Evolutionary conservation across 1,284 basidiomycete genomes (phyloP).

Genomic region (Rhizoctonia solani): DNA sequence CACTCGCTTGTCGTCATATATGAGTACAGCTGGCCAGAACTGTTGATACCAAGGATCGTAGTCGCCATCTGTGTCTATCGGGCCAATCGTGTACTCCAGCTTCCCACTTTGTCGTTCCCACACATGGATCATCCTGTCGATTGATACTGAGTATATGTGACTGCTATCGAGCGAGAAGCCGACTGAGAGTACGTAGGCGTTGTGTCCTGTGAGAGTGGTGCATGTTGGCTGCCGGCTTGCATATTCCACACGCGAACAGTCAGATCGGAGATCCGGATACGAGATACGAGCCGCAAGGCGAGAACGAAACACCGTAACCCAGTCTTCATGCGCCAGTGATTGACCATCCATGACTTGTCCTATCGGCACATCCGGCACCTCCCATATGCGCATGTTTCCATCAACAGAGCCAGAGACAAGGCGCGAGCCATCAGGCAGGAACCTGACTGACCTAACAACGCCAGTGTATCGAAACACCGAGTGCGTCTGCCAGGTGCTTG

Average conservation of each 20-base stretch:
- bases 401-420: neutral
- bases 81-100: too few species aligned
- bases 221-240: neutral
- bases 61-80: too few species aligned
- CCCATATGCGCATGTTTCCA: neutral
- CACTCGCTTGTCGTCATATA: too few species aligned
- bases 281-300: neutral
- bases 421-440: neutral
- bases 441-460: conserved; percentile 1
- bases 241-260: conserved; percentile 35
- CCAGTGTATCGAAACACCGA: conserved; percentile 23
- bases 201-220: too few species aligned
- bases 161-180: too few species aligned
- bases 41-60: too few species aligned
- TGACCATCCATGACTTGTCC: neutral
- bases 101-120: too few species aligned
- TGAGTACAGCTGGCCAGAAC: too few species aligned
- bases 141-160: too few species aligned
- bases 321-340: neutral
- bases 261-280: conserved; percentile 31
- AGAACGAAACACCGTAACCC: conserved; percentile 28
- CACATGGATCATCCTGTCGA: too few species aligned
- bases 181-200: too few species aligned
- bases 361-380: too few species aligned
- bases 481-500: neutral